phyloP scores from a whole-genome alignment of 495 filamentous ascomycete genomes.

The Penicillium fimorum region DNA sequence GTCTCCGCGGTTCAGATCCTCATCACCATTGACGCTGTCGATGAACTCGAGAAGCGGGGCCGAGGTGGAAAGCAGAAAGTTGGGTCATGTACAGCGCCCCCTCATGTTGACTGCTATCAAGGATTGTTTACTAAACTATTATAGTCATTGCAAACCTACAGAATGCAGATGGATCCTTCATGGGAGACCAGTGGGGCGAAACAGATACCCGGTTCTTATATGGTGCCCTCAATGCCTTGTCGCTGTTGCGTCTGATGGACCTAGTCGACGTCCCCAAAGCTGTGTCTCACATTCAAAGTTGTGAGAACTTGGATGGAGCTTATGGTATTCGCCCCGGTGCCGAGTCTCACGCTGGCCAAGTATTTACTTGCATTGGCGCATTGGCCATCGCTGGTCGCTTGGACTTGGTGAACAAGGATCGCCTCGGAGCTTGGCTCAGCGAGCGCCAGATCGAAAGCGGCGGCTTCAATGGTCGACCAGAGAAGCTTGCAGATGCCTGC shows the following conservation, averaged over 20 bases:
- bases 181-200: slow-evolving; percentile 95
- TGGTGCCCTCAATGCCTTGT: slow-evolving; percentile 81
- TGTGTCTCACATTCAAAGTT: slow-evolving; percentile 71
- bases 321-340: slow-evolving; percentile 87
- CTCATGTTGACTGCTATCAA: slow-evolving; percentile 12
- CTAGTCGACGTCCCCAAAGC: slow-evolving; percentile 76
- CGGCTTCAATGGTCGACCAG: slow-evolving; percentile 89
- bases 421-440: slow-evolving; percentile 84
- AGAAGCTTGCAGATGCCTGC: slow-evolving; percentile 95
- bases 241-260: slow-evolving; percentile 67
- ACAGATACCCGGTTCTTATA: slow-evolving; percentile 93
- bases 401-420: slow-evolving; percentile 79
- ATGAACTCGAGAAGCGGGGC: slow-evolving; percentile 69
- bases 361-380: slow-evolving; percentile 92
- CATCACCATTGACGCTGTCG: slow-evolving; percentile 77
- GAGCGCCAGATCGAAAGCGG: slow-evolving; percentile 86
- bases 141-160: slow-evolving; percentile 81
- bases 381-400: slow-evolving; percentile 77
- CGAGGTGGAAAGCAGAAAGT: slow-evolving; percentile 66
- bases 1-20: slow-evolving; percentile 91
- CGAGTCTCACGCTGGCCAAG: slow-evolving; percentile 89
- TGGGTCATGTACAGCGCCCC: slow-evolving; percentile 60
- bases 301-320: slow-evolving; percentile 89
- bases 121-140: slow-evolving; percentile 21
- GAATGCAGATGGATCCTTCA: slow-evolving; percentile 81